Conservation (phyloP, 768 basidiomycete species). For the Psilocybe tampanensis region DNA sequence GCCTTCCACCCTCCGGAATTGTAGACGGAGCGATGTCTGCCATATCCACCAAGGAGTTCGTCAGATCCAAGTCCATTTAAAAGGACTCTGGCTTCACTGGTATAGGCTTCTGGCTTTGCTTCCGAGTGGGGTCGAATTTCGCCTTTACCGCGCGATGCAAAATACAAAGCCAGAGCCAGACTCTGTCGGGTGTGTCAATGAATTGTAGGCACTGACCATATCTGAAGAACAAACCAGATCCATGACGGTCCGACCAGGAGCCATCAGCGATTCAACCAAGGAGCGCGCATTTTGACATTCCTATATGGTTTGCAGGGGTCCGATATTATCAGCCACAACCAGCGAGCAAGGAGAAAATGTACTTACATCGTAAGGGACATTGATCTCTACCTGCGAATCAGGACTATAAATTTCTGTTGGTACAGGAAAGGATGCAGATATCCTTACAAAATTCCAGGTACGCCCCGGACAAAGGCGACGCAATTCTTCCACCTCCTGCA, state of each 20-base stretch:
- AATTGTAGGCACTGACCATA: neutral
- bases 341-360: slow-evolving; percentile 9
- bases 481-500: slow-evolving; percentile 79
- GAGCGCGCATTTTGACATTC: slow-evolving; percentile 64
- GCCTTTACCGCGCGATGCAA: slow-evolving; percentile 85
- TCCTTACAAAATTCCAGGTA: slow-evolving; percentile 84
- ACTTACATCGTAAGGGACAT: slow-evolving; percentile 76
- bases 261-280: slow-evolving; percentile 71
- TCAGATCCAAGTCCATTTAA: slow-evolving; percentile 94
- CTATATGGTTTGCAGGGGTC: slow-evolving; percentile 34
- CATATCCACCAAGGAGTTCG: slow-evolving; percentile 93
- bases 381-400: slow-evolving; percentile 68
- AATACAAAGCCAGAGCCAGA: slow-evolving; percentile 89
- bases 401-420: slow-evolving; percentile 23
- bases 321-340: neutral
- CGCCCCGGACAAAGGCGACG: slow-evolving; percentile 74
- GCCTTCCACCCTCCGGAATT: slow-evolving; percentile 68
- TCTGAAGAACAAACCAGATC: slow-evolving; percentile 68
- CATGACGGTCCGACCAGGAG: slow-evolving; percentile 82
- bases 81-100: slow-evolving; percentile 77
- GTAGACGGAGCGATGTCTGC: slow-evolving; percentile 83
- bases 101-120: slow-evolving; percentile 53
- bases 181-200: slow-evolving; percentile 52
- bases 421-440: slow-evolving; percentile 1
- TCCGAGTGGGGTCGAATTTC: slow-evolving; percentile 41